Evolutionary conservation across 768 basidiomycete species (phyloP), one percentile per base, ranked within the genome.

Genomic region (Tylopilus intermedius): DNA sequence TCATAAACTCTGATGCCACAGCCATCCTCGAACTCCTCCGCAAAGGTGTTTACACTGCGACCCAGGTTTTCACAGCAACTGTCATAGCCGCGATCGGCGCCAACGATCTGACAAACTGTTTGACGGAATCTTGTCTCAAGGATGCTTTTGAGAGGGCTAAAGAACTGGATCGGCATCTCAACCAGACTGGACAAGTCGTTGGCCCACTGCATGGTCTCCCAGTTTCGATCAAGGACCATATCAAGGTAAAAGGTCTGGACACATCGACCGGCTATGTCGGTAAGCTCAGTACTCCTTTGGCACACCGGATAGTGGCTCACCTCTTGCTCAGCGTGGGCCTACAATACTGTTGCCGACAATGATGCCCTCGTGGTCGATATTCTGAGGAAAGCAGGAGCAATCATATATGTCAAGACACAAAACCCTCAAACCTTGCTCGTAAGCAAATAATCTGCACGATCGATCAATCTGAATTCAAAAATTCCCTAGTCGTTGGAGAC

Each of bases 61-160:
- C 59, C 37, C 50, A 69, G 32, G 64, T 64, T 32, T 54, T 69
- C 47, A 58, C 30, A 22, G 67, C 69, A 53, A 47, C 56, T n/a
- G 58, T 67, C 55, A 64, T 50, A 27, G 64, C 58, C 35, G 66
- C 68, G 1, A 49, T 66, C 47, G 60, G 59, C 6, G 58, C 68
- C n/a, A 70, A 69, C 46, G 58, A 69, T 32, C 52, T 62, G 49
- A 77, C 77, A 6, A 79, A 79, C 56, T 82, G 81, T 59, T 64
- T 82, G 21, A 79, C 80, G 14, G 81, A 84, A 54, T 77, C 83
- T 45, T 82, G 81, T 55, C 71, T 82, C 54, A 75, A 79, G 21
- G 71, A 77, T n/a, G 79, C 74, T 4, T 64, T 80, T 40, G 55
- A 63, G 47, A 69, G 74, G 39, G 83, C 83, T 4, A 66, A 59